Evolutionary conservation across 2,329 filamentous ascomycete genomes (phyloP), one percentile per base, ranked within the genome.

Genomic region (Juglanconis sp.): DNA sequence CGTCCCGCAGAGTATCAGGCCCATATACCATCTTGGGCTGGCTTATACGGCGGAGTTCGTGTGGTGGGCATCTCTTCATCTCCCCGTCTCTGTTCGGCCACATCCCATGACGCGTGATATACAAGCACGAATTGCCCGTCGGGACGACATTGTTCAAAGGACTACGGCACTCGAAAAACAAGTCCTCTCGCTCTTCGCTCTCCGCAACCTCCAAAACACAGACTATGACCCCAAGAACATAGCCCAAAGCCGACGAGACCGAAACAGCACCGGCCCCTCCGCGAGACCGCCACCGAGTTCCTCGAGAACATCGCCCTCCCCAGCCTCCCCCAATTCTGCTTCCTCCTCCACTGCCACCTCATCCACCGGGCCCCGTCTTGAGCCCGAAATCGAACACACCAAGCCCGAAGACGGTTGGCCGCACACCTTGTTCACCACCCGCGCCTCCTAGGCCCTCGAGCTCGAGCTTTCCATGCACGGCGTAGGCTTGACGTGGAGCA

Each of bases 401-500:
- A 68, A 63, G 3, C 74, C 73, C 1, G 75, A 77, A 63, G 68
- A 70, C 54, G 73, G 72, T 34, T 76, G 71, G 70, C 76, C 76
- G 10, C 70, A 70, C 42, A 68, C 70, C 8, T 72, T 24, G 24
- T 24, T 76, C 58, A 50, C 67, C 5, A 74, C 75, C 64, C 73
- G 75, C 32, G 73, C 73, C n/a, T 72, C 73, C 6, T 78, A 75
- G 76, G 76, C 76, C 5, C 67, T 78, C 7, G 76, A 78, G 64
- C 69, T 78, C 31, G 75, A 77, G 64, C 67, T 77, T 3, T 72
- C 69, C 42, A 78, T 78, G 76, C 70, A 76, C 13, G 76, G 76
- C 17, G 73, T 75, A 6, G 76, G 76, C 46, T 78, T 78, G 65
- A 76, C 75, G 0, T 77, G 75, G 76, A 76, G 73, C 24, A 77